Base-by-base conservation (phyloP, 257 asterid species). In the Nicotiana tomentosiformis region DNA sequence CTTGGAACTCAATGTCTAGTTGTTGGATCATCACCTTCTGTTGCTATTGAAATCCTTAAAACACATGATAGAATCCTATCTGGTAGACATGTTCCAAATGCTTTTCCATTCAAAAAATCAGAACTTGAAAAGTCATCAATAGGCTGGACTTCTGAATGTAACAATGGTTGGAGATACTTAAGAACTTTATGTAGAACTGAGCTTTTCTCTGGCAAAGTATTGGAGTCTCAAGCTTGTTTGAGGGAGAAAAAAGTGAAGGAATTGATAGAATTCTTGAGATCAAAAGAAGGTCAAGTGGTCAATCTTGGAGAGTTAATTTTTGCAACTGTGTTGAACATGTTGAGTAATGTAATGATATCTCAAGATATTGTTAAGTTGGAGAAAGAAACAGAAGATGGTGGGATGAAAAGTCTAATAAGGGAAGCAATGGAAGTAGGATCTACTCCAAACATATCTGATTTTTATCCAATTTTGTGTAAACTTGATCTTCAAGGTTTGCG, bases 401-500 rank as follows among this genome's bases (percentile, higher is more conserved):
- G 58, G 20, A 30, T 87, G 58, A 89, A 72, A 72, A 83, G 67
- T 61, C 33, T 84, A 4, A 2, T 88, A 16, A 87, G 90, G 26
- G 80, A 49, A 72, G 2, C 83, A 0, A 62, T 83, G 23, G 88
- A 81, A 67, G 81, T 64, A 0, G 14, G 20, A 4, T 29, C 85
- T 51, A 60, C 83, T 14, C 87, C 88, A 7, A 88, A 90, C 51
- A 23, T 90, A 30, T 58, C 91, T 5, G 90, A 90, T n/a, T 86
- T 89, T 35, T 90, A 77, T 67, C 92, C 93, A 0, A 6, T 84
- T 81, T 43, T 89, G 0, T 4, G 83, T 20, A 82, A 43, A 35
- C 67, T 89, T 0, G 95, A 91, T 86, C 83, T 80, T 78, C 94
- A 90, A 72, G 94, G 94, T 64, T 7, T 88, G n/a, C 61, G 66